phyloP scores from a whole-genome alignment of 2,329 filamentous ascomycete species.

The Ascochyta viciae-villosae region DNA sequence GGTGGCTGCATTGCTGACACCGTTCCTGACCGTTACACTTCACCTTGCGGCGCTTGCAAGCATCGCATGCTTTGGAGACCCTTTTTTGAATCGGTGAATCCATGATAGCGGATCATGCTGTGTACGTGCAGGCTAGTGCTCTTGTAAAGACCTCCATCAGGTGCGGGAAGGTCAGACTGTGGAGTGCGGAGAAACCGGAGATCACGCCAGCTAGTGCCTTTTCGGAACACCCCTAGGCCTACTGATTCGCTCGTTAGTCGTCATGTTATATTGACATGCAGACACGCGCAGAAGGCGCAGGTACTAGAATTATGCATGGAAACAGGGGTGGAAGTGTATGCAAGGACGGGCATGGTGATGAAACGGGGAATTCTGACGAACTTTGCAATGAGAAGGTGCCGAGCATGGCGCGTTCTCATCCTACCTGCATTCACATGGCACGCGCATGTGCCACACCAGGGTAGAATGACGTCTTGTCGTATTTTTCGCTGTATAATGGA shows the following conservation, averaged over 20 bases:
- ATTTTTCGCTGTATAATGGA: too few relatives aligned
- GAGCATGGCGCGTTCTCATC: constrained; percentile 2
- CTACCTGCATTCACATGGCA: not conserved
- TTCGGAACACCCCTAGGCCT: not conserved
- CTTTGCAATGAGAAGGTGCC: constrained; percentile 9
- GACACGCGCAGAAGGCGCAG: constrained; percentile 14
- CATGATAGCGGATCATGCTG: constrained; percentile 36
- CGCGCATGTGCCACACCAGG: not conserved
- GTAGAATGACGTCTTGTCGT: not conserved
- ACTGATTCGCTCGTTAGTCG: constrained; percentile 8
- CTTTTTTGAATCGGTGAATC: constrained; percentile 37
- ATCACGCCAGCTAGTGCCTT: constrained; percentile 7
- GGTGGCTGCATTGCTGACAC: constrained; percentile 50
- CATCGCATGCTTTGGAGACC: constrained; percentile 54
- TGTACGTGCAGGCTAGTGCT: constrained; percentile 15
- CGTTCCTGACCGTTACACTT: constrained; percentile 56
- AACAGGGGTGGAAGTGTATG: constrained; percentile 12
- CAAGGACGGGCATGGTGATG: constrained; percentile 11
- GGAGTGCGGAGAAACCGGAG: constrained; percentile 21
- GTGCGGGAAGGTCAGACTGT: constrained; percentile 16
- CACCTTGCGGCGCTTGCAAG: constrained; percentile 56
- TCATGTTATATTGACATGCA: constrained; percentile 10
- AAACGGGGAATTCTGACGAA: constrained; percentile 19
- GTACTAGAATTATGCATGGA: constrained; percentile 19
- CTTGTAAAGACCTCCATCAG: constrained; percentile 13